These are phyloP conservation scores for Harrya chromipes DNA, from an alignment of 768 basidiomycete species.

Conservation along the genomic window DNA sequence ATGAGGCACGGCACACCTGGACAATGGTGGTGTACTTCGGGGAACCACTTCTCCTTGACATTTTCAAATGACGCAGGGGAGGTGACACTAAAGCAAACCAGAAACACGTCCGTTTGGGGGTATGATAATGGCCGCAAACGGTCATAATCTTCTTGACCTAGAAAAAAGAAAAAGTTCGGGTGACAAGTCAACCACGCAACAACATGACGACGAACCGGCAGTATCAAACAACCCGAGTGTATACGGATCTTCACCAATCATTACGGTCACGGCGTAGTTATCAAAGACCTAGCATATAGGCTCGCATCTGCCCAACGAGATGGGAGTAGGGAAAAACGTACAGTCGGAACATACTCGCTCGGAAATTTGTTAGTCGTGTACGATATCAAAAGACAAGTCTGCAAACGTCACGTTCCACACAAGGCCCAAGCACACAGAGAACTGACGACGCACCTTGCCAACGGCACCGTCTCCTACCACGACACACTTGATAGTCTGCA, in stretches of 20 bases:
- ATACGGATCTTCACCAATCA: constrained; percentile 99
- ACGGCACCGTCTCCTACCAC: constrained; percentile 98
- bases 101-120: constrained; percentile 99
- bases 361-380: constrained; percentile 99
- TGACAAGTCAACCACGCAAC: background rate
- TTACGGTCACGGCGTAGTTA: constrained; percentile 99
- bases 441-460: constrained; percentile 72
- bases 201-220: constrained; percentile 65
- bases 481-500: constrained; percentile 99
- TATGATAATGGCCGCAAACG: constrained; percentile 98
- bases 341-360: constrained; percentile 98
- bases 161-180: constrained; percentile 11
- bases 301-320: constrained; percentile 15
- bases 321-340: constrained; percentile 41
- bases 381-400: constrained; percentile 96
- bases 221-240: constrained; percentile 98
- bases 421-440: background rate
- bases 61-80: constrained; percentile 99
- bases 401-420: constrained; percentile 7
- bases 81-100: constrained; percentile 97
- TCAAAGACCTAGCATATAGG: constrained; percentile 71
- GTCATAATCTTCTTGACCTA: constrained; percentile 99
- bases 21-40: constrained; percentile 99
- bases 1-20: constrained; percentile 99
- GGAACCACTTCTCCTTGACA: constrained; percentile 99